These are phyloP conservation scores for Thalassiosira exigua DNA, from an alignment of 352 stramenopile genomes.

Conservation along the genomic window DNA sequence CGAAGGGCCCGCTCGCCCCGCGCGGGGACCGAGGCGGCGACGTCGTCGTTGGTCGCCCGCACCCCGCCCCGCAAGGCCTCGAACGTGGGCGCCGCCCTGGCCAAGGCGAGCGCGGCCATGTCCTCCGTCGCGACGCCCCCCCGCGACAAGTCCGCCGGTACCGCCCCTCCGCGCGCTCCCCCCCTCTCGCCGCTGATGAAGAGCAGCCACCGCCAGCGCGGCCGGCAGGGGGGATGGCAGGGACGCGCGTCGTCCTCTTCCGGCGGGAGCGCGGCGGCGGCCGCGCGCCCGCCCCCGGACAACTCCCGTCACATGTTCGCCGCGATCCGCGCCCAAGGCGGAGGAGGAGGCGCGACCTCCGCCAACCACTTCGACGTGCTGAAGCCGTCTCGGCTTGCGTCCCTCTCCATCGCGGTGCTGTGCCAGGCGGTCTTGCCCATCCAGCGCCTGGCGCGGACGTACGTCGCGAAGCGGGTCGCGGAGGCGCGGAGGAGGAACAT, in stretches of 20 bases:
- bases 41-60: too few relatives aligned
- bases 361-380: conserved; percentile 12
- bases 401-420: conserved; percentile 31
- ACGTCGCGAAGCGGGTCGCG: conserved; percentile 29
- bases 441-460: conserved; percentile 28
- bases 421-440: conserved; percentile 28
- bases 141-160: not conserved
- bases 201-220: conserved; percentile 9
- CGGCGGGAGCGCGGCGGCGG: too few relatives aligned
- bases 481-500: conserved; percentile 18
- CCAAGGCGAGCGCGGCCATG: too few relatives aligned
- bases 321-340: not conserved
- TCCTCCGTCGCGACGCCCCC: not conserved
- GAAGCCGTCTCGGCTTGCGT: conserved; percentile 21
- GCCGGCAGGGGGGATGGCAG: too few relatives aligned
- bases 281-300: not conserved
- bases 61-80: too few relatives aligned
- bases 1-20: too few relatives aligned
- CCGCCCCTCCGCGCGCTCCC: not conserved
- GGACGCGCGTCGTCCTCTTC: too few relatives aligned
- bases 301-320: not conserved
- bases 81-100: too few relatives aligned
- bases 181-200: conserved; percentile 20
- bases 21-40: too few relatives aligned
- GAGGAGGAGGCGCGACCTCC: not conserved